Base-by-base conservation (phyloP, 2,329 filamentous ascomycete genomes). In the Dothiorella sarmentorum region DNA sequence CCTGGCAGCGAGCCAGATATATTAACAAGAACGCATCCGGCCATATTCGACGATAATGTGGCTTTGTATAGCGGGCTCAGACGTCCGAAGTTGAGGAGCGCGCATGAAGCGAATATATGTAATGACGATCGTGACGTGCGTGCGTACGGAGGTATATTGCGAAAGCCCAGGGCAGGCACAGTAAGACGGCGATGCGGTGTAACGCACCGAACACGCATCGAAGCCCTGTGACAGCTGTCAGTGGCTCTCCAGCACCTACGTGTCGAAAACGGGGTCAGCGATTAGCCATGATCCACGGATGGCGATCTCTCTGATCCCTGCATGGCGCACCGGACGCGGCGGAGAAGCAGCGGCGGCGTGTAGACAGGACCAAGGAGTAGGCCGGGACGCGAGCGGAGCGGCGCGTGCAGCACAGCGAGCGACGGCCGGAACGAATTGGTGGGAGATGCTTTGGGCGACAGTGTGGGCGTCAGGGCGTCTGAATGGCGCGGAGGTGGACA, bases 91-190 rank as follows among this genome's bases (percentile, higher is more conserved):
- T 53, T 53, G 35, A 53, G n/a, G 49, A 29, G 33, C 13, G 33
- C 17, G 33, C 49, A 53, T 53, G 35, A 53, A 53, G 47, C 13
- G 47, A 18, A 40, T 38, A 29, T 53, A 35, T 27, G 18, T 17
- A 53, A 53, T 38, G n/a, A n/a, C 49, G 49, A 53, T 53, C 49
- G 20, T 38, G 49, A 53, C 49, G 49, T 40, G 49, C 49, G 47
- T 33, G 26, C n/a, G n/a, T n/a, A n/a, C n/a, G n/a, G n/a, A n/a
- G 17, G 24, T 29, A 9, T 24, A 26, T 15, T 11, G 17, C 5
- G 27, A 2, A 17, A 20, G 40, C 18, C 18, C 40, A 18, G n/a
- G 15, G 42, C 22, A 7, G n/a, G 24, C 11, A 17, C n/a, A n/a
- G n/a, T n/a, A n/a, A n/a, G n/a, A n/a, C n/a, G n/a, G n/a, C n/a